Evolutionary conservation across 495 filamentous ascomycete genomes (phyloP).

Genomic region (Penicillium ochrochloron): DNA sequence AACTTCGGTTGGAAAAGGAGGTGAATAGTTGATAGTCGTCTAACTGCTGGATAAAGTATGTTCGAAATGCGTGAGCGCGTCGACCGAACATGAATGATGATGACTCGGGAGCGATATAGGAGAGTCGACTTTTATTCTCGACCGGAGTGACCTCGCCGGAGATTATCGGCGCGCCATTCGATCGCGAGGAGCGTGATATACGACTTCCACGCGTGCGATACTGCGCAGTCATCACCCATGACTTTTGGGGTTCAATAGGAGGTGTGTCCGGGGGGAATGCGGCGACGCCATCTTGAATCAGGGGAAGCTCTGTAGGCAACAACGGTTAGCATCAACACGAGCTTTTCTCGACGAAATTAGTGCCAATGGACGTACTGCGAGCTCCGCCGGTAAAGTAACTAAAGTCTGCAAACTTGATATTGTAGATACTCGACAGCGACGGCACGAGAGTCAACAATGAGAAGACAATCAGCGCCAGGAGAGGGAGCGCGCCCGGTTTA

Average conservation of each 20-base stretch:
- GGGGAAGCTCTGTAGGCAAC: slow-evolving; percentile 24
- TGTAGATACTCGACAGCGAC: slow-evolving; percentile 41
- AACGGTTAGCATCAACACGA: slow-evolving; percentile 6
- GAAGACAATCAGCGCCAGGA: slow-evolving; percentile 44
- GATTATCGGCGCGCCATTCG: slow-evolving; percentile 14
- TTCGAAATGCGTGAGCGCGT: slow-evolving; percentile 41
- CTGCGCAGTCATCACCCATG: slow-evolving; percentile 22
- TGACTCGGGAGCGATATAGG: slow-evolving; percentile 28
- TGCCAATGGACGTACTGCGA: slow-evolving; percentile 35
- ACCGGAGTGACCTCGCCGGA: slow-evolving; percentile 28
- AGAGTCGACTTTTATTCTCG: slow-evolving; percentile 27
- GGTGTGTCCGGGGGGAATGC: slow-evolving; percentile 15
- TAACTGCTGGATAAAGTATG: slow-evolving; percentile 38
- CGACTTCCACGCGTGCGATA: slow-evolving; percentile 25
- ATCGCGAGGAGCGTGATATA: slow-evolving; percentile 17
- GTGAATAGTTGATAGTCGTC: slow-evolving; percentile 37
- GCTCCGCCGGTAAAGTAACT: slow-evolving; percentile 28
- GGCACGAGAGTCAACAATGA: slow-evolving; percentile 44
- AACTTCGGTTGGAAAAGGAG: slow-evolving; percentile 32
- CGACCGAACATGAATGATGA: slow-evolving; percentile 32
- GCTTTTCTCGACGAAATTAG: background rate
- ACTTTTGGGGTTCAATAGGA: slow-evolving; percentile 17
- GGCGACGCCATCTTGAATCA: slow-evolving; percentile 29
- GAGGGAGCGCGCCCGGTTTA: slow-evolving; percentile 46
- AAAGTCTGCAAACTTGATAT: slow-evolving; percentile 38